phyloP scores from a whole-genome alignment of 2,329 filamentous ascomycete genomes.

The Thielaviopsis populi region DNA sequence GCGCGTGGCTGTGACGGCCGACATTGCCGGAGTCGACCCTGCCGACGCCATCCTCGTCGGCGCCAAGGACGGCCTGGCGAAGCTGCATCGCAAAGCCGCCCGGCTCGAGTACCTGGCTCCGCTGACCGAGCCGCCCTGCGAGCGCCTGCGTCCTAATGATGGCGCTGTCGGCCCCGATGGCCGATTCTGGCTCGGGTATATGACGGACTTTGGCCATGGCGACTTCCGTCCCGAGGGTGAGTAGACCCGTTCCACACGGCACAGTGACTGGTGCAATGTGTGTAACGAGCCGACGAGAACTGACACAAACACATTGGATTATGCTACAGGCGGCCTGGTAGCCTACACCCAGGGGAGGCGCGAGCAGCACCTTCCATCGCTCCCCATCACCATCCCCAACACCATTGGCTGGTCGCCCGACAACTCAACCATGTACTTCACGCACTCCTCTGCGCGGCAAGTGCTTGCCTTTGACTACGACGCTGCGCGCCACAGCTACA shows the following conservation, averaged over 20 bases:
- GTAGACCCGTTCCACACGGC: constrained; percentile 16
- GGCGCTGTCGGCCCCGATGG: constrained; percentile 67
- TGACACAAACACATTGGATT: constrained; percentile 5
- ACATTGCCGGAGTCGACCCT: constrained; percentile 53
- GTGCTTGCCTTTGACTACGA: constrained; percentile 67
- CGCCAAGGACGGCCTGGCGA: constrained; percentile 68
- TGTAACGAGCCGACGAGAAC: not conserved
- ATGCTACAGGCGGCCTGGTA: constrained; percentile 49
- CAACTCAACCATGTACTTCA: constrained; percentile 64
- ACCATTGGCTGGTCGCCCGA: constrained; percentile 67
- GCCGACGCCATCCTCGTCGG: constrained; percentile 56
- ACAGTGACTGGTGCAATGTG: not conserved
- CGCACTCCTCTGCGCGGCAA: constrained; percentile 55
- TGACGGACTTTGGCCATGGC: constrained; percentile 56
- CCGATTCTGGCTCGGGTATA: constrained; percentile 70
- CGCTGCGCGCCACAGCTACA: constrained; percentile 44
- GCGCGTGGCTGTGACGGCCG: constrained; percentile 53
- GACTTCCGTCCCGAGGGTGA: constrained; percentile 46
- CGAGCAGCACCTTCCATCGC: constrained; percentile 42
- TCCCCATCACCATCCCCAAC: constrained; percentile 76
- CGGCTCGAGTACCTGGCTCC: constrained; percentile 38
- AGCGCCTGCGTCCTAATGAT: constrained; percentile 59
- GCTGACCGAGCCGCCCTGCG: constrained; percentile 31
- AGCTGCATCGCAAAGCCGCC: constrained; percentile 50
- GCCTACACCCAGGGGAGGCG: constrained; percentile 46